Evolutionary conservation across 208 protist species (phyloP).

Genomic region (Acanthamoeba royreba): DNA sequence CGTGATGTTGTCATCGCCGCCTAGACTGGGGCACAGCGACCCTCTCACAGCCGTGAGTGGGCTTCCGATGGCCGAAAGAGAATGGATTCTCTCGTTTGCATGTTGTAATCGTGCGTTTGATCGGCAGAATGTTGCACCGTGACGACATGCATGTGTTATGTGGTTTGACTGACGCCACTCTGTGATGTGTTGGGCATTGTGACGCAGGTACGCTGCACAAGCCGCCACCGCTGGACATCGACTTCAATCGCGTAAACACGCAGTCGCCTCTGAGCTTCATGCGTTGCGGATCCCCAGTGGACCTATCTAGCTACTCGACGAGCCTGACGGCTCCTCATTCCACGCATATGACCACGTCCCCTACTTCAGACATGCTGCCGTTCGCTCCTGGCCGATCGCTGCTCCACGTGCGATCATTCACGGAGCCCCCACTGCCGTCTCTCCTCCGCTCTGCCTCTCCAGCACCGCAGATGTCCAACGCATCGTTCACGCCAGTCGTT

Average conservation of each 20-base stretch:
- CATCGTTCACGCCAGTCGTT: background rate
- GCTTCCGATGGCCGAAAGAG: too few species aligned
- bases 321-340: background rate
- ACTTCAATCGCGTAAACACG: conserved; percentile 29
- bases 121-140: too few species aligned
- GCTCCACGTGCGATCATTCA: background rate
- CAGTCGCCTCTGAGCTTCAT: conserved; percentile 27
- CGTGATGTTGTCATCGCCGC: too few species aligned
- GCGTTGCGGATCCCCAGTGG: background rate
- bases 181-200: background rate
- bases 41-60: too few species aligned
- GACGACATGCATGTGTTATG: background rate
- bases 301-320: background rate
- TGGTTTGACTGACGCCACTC: too few species aligned
- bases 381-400: background rate
- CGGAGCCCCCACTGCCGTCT: background rate
- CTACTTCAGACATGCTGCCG: background rate
- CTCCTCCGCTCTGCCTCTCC: background rate
- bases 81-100: too few species aligned
- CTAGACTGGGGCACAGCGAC: too few species aligned
- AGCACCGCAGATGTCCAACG: background rate
- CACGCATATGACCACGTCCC: background rate
- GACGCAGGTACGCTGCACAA: conserved; percentile 9
- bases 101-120: too few species aligned
- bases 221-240: conserved; percentile 26